Percentiles rank a stretch among this genome's conserved stretches.
Conservation (phyloP, 2,329 filamentous ascomycete species). For the Epichloe hybrida region DNA sequence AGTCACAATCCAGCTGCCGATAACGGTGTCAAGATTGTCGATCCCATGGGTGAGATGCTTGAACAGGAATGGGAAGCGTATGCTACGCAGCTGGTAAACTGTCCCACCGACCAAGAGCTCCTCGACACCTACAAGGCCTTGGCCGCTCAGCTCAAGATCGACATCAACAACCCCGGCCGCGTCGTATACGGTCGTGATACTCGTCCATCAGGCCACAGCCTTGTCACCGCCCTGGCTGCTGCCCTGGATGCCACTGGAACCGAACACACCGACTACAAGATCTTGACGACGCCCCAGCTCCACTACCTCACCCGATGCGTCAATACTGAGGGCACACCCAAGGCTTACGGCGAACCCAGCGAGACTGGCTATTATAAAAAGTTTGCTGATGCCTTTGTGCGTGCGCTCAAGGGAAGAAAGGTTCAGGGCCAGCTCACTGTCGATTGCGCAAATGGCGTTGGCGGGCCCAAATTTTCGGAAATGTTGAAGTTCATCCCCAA, state of each 20-base stretch:
- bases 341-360: slow-evolving; percentile 77
- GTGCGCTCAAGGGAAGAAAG: slow-evolving; percentile 65
- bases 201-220: slow-evolving; percentile 73
- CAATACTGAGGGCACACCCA: slow-evolving; percentile 80
- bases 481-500: slow-evolving; percentile 70
- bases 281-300: slow-evolving; percentile 91
- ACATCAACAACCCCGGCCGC: slow-evolving; percentile 54
- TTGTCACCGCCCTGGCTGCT: slow-evolving; percentile 66
- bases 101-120: slow-evolving; percentile 59
- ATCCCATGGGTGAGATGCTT: slow-evolving; percentile 96
- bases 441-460: slow-evolving; percentile 94
- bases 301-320: slow-evolving; percentile 92
- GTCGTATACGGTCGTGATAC: slow-evolving; percentile 90
- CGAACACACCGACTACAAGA: slow-evolving; percentile 72
- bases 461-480: slow-evolving; percentile 78
- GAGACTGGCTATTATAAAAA: slow-evolving; percentile 95
- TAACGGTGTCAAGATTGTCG: slow-evolving; percentile 91
- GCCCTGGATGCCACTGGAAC: slow-evolving; percentile 65
- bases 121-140: slow-evolving; percentile 64
- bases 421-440: slow-evolving; percentile 64
- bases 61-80: slow-evolving; percentile 89
- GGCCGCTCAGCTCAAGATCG: slow-evolving; percentile 62
- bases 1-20: slow-evolving; percentile 84
- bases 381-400: slow-evolving; percentile 69
- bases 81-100: slow-evolving; percentile 82